Evolutionary conservation across 176 grass and related monocot genomes (phyloP).

Genomic region (Oryza australiensis): DNA sequence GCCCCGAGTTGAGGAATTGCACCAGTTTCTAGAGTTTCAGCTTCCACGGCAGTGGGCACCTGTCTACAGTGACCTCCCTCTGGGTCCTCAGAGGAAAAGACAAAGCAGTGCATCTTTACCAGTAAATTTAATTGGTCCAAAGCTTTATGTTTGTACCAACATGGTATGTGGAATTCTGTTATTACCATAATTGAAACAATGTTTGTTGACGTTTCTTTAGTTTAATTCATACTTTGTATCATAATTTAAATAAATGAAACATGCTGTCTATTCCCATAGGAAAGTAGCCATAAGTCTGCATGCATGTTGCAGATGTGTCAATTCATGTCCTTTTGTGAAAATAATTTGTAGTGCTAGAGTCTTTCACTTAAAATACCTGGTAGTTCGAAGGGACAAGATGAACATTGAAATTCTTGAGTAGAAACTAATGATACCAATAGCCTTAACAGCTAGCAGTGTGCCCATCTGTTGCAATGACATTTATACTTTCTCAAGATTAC

Average conservation of each 20-base stretch:
- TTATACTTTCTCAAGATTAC: not conserved
- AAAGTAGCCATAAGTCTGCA: not conserved
- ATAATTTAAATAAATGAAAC: not conserved
- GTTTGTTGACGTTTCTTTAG: conserved; percentile 15
- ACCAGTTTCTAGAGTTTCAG: conserved; percentile 98
- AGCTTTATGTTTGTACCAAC: conserved; percentile 90
- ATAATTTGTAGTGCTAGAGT: not conserved
- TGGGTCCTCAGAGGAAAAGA: conserved; percentile 86
- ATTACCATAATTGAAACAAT: not conserved
- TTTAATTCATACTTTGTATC: not conserved
- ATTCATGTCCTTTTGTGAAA: not conserved
- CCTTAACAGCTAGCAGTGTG: not conserved
- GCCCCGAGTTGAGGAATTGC: conserved; percentile 83
- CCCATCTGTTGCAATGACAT: not conserved
- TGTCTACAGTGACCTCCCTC: conserved; percentile 84
- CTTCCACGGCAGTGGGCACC: conserved; percentile 97
- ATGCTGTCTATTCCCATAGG: not conserved
- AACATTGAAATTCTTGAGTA: not conserved
- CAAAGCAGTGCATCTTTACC: conserved; percentile 83
- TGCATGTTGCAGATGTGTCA: not conserved
- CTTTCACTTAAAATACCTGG: not conserved
- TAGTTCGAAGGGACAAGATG: not conserved
- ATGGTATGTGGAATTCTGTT: conserved; percentile 52
- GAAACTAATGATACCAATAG: not conserved
- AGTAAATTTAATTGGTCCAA: conserved; percentile 88